Evolutionary conservation across 495 filamentous ascomycete species (phyloP), one percentile per base, ranked within the genome.

Genomic region (Polyplosphaeria fusca): DNA sequence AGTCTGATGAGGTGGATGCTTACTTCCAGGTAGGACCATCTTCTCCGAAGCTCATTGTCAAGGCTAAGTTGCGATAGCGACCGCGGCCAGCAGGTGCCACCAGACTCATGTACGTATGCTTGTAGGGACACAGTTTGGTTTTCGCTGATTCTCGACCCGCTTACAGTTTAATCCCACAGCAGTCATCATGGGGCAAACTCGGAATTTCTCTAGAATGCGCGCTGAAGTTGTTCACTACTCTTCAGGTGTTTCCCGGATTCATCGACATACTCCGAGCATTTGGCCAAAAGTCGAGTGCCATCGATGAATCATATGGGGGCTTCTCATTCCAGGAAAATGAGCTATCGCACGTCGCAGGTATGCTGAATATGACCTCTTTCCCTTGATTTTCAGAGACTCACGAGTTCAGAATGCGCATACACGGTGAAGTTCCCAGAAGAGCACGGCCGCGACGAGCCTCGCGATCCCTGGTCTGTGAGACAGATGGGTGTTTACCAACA

Each of bases 381-480:
- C n/a, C n/a, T n/a, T n/a, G n/a, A n/a, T n/a, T n/a, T n/a, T n/a
- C n/a, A n/a, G n/a, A n/a, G 30, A 35, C 30, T 14, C 14, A 35
- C 14, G 14, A 7, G 30, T 7, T 7, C 14, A 35, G 30, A 35
- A 35, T 7, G 7, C 7, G 7, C 30, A 35, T 35, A 35, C 30
- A 7, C 14, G 7, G 30, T 35, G 7, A 25, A 47, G 22, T 22
- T 24, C 12, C 12, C 26, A n/a, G 44, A 47, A 30, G 44, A 47
- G 26, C 44, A 47, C 26, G 44, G 44, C 7, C 44, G 44, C 4
- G 9, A 4, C 5, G 44, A 47, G 20, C 4, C 5, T 14, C 7
- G 9, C 18, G 44, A 47, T 4, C 44, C 44, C 5, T 47, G 44
- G 44, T 47, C 44, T 14, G 26, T 47, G 7, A 47, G 44, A 23